Conservation (phyloP, 257 asterid genomes). For the Cordia subcordata region DNA sequence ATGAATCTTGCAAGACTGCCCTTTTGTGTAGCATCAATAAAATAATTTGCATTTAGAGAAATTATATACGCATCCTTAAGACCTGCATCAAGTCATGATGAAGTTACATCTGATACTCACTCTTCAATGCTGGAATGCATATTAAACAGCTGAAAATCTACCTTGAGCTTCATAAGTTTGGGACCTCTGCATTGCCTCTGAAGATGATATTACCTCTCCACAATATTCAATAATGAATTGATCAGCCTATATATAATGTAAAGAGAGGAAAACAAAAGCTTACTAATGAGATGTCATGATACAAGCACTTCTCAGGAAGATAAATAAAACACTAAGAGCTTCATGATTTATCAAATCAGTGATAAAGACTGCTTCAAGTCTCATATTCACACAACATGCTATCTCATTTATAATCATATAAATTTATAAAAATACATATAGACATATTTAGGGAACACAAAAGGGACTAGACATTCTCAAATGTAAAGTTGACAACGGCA, state of each 20-base stretch:
- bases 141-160: constrained; percentile 23
- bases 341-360: background rate
- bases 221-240: constrained; percentile 82
- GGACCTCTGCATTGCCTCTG: constrained; percentile 62
- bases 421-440: too few relatives aligned
- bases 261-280: constrained; percentile 10
- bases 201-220: constrained; percentile 84
- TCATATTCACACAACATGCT: too few relatives aligned
- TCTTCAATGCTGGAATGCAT: constrained; percentile 12
- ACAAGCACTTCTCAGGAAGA: background rate
- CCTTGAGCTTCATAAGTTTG: constrained; percentile 76
- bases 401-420: too few relatives aligned
- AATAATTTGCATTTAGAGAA: constrained; percentile 60
- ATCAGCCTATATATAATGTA: constrained; percentile 59
- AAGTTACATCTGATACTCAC: constrained; percentile 14
- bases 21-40: constrained; percentile 77
- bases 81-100: constrained; percentile 43
- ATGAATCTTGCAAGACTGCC: constrained; percentile 89
- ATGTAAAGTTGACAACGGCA: too few relatives aligned
- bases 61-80: constrained; percentile 80
- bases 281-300: background rate
- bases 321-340: background rate
- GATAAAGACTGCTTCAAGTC: background rate
- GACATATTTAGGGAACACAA: too few relatives aligned
- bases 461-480: too few relatives aligned